phyloP scores from a whole-genome alignment of 208 protist genomes.

The Blastocrithidia nonstop region DNA sequence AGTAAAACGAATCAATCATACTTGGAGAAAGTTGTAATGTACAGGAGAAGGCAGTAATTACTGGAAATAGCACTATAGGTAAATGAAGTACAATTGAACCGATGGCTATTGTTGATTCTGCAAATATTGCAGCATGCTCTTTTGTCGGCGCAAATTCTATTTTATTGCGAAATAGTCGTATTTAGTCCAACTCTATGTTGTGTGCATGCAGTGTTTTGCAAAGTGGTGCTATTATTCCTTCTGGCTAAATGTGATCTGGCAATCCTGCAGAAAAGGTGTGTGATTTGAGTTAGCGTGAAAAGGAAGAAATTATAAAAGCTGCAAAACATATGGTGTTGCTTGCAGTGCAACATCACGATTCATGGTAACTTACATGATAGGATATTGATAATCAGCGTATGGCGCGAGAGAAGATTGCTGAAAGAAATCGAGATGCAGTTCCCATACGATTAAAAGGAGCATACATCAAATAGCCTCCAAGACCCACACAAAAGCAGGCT shows the following conservation, averaged over 20 bases:
- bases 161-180: slow-evolving; percentile 66
- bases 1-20: slow-evolving; percentile 62
- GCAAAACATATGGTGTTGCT: slow-evolving; percentile 84
- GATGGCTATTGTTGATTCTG: slow-evolving; percentile 77
- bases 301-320: slow-evolving; percentile 77
- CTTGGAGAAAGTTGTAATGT: slow-evolving; percentile 82
- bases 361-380: slow-evolving; percentile 81
- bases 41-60: slow-evolving; percentile 82
- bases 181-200: slow-evolving; percentile 80
- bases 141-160: slow-evolving; percentile 79
- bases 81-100: slow-evolving; percentile 84
- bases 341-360: slow-evolving; percentile 78
- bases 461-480: slow-evolving; percentile 84
- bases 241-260: slow-evolving; percentile 86
- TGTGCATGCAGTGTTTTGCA: slow-evolving; percentile 79
- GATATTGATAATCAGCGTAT: slow-evolving; percentile 69
- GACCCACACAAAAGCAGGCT: slow-evolving; percentile 61
- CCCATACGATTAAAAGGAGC: slow-evolving; percentile 68
- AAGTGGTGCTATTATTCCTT: slow-evolving; percentile 70
- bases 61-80: slow-evolving; percentile 67
- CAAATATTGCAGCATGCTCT: slow-evolving; percentile 76
- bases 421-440: slow-evolving; percentile 43
- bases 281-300: slow-evolving; percentile 74
- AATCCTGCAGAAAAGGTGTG: slow-evolving; percentile 81
- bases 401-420: slow-evolving; percentile 55